Percentiles rank a stretch among this genome's conserved stretches.
phyloP scores from a whole-genome alignment of 108 stramenopile genomes.

The Bacterosira constricta region DNA sequence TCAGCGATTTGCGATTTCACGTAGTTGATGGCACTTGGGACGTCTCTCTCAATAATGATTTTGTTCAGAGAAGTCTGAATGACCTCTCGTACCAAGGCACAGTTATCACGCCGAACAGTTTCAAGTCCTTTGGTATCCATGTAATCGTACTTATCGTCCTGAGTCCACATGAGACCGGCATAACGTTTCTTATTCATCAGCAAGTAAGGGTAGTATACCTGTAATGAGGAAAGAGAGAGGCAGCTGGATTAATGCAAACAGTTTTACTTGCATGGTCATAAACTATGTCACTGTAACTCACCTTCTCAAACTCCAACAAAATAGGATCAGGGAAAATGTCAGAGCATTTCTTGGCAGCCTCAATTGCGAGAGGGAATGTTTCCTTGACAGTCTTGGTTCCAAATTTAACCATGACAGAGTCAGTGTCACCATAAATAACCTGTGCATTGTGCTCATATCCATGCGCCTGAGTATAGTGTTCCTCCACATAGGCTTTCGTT shows the following conservation, averaged over 20 bases:
- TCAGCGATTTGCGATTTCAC: slow-evolving; percentile 93
- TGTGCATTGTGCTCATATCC: slow-evolving; percentile 93
- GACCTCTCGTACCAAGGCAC: slow-evolving; percentile 95
- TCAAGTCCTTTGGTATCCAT: slow-evolving; percentile 99
- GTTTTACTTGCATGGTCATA: neutral
- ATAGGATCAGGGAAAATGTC: slow-evolving; percentile 94
- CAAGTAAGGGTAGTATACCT: slow-evolving; percentile 97
- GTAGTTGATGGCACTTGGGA: slow-evolving; percentile 89
- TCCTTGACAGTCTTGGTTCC: slow-evolving; percentile 91
- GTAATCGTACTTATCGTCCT: slow-evolving; percentile 96
- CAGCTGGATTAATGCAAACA: neutral
- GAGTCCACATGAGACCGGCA: slow-evolving; percentile 98
- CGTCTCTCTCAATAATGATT: slow-evolving; percentile 94
- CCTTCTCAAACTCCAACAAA: slow-evolving; percentile 95
- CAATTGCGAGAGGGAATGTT: slow-evolving; percentile 93
- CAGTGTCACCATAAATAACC: slow-evolving; percentile 99
- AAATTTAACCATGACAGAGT: slow-evolving; percentile 99
- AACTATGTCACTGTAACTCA: neutral
- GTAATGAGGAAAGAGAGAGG: neutral
- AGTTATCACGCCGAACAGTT: slow-evolving; percentile 99
- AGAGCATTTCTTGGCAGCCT: slow-evolving; percentile 95
- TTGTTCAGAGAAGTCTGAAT: slow-evolving; percentile 97
- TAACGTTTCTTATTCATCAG: slow-evolving; percentile 99
- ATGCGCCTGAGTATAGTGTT: slow-evolving; percentile 92
- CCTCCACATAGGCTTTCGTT: slow-evolving; percentile 94